Percentiles rank a stretch among this genome's conserved stretches.
Evolutionary conservation across 805 yeast species (phyloP).

Genomic region (Candida maesae): DNA sequence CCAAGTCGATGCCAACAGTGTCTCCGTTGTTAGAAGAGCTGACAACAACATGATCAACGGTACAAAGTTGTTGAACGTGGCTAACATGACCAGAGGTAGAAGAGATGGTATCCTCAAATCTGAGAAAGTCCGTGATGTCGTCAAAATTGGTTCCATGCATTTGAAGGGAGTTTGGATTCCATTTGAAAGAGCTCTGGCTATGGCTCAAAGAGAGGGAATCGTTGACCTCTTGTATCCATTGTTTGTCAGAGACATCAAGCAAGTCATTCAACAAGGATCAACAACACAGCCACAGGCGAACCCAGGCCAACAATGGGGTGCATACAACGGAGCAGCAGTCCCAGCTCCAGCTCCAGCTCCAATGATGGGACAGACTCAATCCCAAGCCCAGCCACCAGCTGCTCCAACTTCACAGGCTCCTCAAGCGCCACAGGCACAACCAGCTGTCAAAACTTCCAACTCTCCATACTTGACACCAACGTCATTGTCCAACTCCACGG

Average conservation of each 20-base stretch:
- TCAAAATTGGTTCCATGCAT: slow-evolving; percentile 84
- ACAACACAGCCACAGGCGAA: slow-evolving; percentile 28
- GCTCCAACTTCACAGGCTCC: slow-evolving; percentile 1
- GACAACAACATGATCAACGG: slow-evolving; percentile 86
- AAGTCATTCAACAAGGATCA: slow-evolving; percentile 35
- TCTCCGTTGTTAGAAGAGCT: slow-evolving; percentile 77
- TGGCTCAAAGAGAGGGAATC: slow-evolving; percentile 78
- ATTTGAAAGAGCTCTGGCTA: slow-evolving; percentile 73
- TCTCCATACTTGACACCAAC: slow-evolving; percentile 26
- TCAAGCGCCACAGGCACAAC: slow-evolving; percentile 11
- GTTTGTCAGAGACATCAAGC: slow-evolving; percentile 70
- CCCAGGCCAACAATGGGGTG: slow-evolving; percentile 16
- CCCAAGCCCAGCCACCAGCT: slow-evolving; percentile 6
- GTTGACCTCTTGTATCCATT: slow-evolving; percentile 63
- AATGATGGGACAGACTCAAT: slow-evolving; percentile 4
- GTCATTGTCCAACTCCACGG: slow-evolving; percentile 19
- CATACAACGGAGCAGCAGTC: slow-evolving; percentile 8
- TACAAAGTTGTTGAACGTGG: slow-evolving; percentile 76
- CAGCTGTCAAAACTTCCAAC: slow-evolving; percentile 9
- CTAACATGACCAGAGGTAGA: slow-evolving; percentile 84
- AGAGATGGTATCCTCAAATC: slow-evolving; percentile 80
- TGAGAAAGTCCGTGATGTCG: slow-evolving; percentile 74
- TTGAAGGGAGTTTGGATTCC: slow-evolving; percentile 91
- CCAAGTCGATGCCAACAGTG: slow-evolving; percentile 80
- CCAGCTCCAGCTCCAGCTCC: slow-evolving; percentile 12